Conservation (phyloP, 768 basidiomycete species). For the Wakefieldia striispora region DNA sequence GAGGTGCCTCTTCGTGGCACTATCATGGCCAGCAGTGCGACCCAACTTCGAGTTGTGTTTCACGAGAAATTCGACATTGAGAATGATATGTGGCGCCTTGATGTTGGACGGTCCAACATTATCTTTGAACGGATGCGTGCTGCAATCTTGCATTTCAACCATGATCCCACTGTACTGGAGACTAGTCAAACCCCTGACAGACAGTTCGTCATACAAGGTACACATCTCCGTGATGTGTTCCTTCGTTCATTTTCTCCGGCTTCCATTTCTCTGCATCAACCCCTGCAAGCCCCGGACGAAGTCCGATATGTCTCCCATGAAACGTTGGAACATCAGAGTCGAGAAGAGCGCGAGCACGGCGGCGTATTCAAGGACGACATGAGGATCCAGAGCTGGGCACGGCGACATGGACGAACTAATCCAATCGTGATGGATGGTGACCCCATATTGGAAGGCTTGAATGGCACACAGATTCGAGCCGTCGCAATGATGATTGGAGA, state of each 20-base stretch:
- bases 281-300: constrained; percentile 41
- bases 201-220: constrained; percentile 65
- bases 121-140: constrained; percentile 66
- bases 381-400: constrained; percentile 79
- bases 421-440: constrained; percentile 77
- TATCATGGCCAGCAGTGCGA: constrained; percentile 47
- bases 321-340: constrained; percentile 37
- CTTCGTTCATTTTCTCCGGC: constrained; percentile 51
- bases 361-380: constrained; percentile 71
- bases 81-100: constrained; percentile 61
- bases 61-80: constrained; percentile 43
- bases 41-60: constrained; percentile 60
- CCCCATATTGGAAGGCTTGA: constrained; percentile 62
- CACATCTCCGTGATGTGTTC: constrained; percentile 67
- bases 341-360: constrained; percentile 21
- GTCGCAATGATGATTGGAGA: constrained; percentile 86
- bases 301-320: constrained; percentile 37
- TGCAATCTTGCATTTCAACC: constrained; percentile 57
- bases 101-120: constrained; percentile 66
- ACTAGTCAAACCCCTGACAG: constrained; percentile 29
- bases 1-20: constrained; percentile 55
- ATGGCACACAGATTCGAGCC: constrained; percentile 75
- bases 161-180: constrained; percentile 50
- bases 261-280: constrained; percentile 24
- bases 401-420: constrained; percentile 54